Conservation (phyloP, 106 monocot genomes). For the Dendrobium officinale region DNA sequence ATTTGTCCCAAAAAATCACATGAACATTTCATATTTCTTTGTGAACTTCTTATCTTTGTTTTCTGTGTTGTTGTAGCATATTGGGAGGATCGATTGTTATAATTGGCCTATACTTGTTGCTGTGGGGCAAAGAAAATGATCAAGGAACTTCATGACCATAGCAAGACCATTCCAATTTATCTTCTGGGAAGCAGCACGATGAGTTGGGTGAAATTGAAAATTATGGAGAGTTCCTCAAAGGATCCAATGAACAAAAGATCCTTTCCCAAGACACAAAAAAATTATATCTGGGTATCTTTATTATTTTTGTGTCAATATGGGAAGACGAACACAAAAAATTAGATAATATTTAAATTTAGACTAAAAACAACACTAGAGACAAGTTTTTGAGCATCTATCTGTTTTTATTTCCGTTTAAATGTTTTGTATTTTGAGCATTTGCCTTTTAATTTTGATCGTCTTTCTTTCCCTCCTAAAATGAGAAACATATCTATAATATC, state of each 20-base stretch:
- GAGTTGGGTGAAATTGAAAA: neutral
- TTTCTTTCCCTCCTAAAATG: too few relatives aligned
- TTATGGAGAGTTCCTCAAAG: neutral
- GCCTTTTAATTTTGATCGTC: too few relatives aligned
- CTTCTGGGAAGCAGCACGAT: conserved; percentile 1
- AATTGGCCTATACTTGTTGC: conserved; percentile 55
- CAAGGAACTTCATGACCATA: conserved; percentile 16
- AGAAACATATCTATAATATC: too few relatives aligned
- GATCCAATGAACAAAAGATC: neutral
- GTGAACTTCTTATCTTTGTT: neutral
- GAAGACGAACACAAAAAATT: too few relatives aligned
- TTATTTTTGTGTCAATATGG: too few relatives aligned
- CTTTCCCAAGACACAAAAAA: neutral
- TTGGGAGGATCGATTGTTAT: conserved; percentile 68
- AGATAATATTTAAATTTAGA: too few relatives aligned
- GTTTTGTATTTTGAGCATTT: too few relatives aligned
- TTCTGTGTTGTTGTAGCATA: conserved; percentile 36
- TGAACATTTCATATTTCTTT: neutral
- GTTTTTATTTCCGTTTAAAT: too few relatives aligned
- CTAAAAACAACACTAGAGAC: too few relatives aligned
- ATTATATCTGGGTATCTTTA: neutral
- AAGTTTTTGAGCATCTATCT: too few relatives aligned
- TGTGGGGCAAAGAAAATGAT: conserved; percentile 83
- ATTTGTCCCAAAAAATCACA: neutral
- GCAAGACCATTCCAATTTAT: conserved; percentile 3